Evolutionary conservation across 2,329 filamentous ascomycete species (phyloP), one percentile per base, ranked within the genome.

Genomic region (Tolypocladium album): DNA sequence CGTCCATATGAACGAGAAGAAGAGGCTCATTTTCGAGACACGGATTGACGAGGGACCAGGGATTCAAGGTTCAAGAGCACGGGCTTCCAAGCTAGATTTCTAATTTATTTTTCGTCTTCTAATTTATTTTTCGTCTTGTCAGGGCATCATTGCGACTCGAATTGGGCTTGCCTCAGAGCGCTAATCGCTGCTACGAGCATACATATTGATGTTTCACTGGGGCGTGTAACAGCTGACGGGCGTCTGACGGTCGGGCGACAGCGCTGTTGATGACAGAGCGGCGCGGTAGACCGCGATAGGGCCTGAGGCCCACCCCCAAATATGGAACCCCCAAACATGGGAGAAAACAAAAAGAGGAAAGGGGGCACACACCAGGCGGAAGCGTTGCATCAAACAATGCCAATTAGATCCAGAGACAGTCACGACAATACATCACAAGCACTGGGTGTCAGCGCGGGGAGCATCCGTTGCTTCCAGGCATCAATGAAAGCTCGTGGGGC

Each of bases 1-100:
- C 17, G 60, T 63, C n/a, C 39, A 55, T n/a, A 59, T 36, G 22
- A 61, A 63, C 34, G 63, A 60, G 45, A 62, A 62, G 50, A 58
- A 2, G 15, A 36, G 34, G 11, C n/a, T 17, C 3, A 31, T 3
- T 31, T 17, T 22, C 9, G 38, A 55, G 45, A 22, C 27, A 31
- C 27, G 27, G 27, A 5, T 12, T n/a, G 36, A 52, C 27, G 27
- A 58, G 20, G 31, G 17, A 31, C 12, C 31, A 22, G 36, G 20
- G 3, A n/a, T n/a, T 53, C 27, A 36, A 13, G 50, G 20, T 13
- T 2, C 7, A 36, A 31, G 31, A 53, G 50, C 20, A 12, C 31
- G 50, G 12, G 22, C 24, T 13, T n/a, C 34, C 24, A 38, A 55
- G 5, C 27, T 31, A 31, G 27, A 31, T 3, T 31, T 31, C 27